Conservation (phyloP, 1,284 basidiomycete species). For the Rhodotorula sp. region DNA sequence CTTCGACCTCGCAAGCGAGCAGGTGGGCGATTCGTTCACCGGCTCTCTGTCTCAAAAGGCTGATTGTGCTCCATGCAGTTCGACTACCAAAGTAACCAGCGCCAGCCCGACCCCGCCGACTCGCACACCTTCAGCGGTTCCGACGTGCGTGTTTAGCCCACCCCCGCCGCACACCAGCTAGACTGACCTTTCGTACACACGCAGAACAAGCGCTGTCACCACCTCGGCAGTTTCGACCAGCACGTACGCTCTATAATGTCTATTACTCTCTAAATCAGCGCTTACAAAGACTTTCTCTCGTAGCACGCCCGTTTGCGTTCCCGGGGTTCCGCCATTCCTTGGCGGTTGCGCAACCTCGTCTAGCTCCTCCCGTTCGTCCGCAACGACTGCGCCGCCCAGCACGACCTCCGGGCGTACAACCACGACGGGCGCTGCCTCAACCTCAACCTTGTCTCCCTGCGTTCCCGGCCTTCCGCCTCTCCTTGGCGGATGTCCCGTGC, state of each 20-base stretch:
- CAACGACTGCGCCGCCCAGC: background rate
- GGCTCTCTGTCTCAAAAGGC: too few species aligned
- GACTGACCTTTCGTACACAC: too few species aligned
- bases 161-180: background rate
- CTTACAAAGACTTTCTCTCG: too few species aligned
- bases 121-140: background rate
- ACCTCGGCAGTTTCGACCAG: background rate
- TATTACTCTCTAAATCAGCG: too few species aligned
- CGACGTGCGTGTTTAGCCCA: background rate
- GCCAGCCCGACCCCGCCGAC: background rate
- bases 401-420: background rate
- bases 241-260: too few species aligned
- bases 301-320: background rate
- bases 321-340: background rate
- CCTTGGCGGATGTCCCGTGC: background rate
- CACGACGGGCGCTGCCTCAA: background rate
- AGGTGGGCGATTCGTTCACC: too few species aligned
- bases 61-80: too few species aligned
- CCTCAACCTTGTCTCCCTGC: background rate
- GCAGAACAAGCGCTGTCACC: background rate
- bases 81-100: too few species aligned
- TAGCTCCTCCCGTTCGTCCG: background rate
- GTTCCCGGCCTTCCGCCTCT: background rate
- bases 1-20: too few species aligned
- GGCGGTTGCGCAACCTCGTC: background rate